These are phyloP conservation scores for Vigna radiata DNA, from an alignment of 306 rosid genomes.

Conservation along the genomic window DNA sequence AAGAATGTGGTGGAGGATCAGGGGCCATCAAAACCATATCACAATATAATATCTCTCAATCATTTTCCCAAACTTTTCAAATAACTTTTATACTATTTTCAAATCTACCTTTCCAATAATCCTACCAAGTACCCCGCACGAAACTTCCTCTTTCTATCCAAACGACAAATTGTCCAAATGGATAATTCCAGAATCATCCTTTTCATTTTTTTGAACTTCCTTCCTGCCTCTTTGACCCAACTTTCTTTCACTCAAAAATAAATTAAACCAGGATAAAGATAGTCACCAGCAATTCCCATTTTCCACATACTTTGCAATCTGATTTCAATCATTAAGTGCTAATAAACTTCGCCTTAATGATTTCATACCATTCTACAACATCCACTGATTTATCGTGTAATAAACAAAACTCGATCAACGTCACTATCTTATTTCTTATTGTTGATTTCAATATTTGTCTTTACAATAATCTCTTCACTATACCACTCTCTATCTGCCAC, in stretches of 20 bases:
- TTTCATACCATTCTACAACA: too few relatives aligned
- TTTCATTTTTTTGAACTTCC: not conserved
- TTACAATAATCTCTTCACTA: too few relatives aligned
- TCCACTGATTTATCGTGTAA: too few relatives aligned
- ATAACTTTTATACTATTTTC: conserved; percentile 34
- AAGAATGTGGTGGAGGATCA: conserved; percentile 26
- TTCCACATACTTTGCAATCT: not conserved
- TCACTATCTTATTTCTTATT: too few relatives aligned
- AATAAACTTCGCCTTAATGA: too few relatives aligned
- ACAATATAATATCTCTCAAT: conserved; percentile 7
- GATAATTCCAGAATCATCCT: conserved; percentile 1
- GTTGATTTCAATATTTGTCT: too few relatives aligned
- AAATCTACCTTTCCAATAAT: conserved; percentile 22
- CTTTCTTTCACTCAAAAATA: not conserved
- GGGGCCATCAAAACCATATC: conserved; percentile 9
- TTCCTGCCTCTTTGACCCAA: not conserved
- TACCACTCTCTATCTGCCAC: not conserved
- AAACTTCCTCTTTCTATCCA: conserved; percentile 15
- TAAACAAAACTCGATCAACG: too few relatives aligned
- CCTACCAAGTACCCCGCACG: conserved; percentile 46
- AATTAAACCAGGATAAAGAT: too few relatives aligned
- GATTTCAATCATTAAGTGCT: not conserved
- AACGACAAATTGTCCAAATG: not conserved
- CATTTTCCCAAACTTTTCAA: conserved; percentile 27
- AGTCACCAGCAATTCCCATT: not conserved